Evolutionary conservation across 2,329 filamentous ascomycete species (phyloP), one percentile per base, ranked within the genome.

Genomic region (Ophiostoma ulmi): DNA sequence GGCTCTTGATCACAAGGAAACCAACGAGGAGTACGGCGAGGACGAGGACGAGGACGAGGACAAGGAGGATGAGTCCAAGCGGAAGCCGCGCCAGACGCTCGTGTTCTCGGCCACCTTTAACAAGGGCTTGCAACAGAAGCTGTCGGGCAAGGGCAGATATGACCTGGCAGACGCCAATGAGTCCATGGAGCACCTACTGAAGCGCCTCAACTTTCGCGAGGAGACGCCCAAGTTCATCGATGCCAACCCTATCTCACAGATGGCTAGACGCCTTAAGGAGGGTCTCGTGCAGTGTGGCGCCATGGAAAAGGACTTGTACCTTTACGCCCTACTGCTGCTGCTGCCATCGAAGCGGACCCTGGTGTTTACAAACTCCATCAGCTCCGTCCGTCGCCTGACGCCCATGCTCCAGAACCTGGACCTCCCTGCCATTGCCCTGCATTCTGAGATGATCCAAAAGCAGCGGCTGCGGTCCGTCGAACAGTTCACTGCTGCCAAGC

Each of bases 41-140:
- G 80, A 82, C 0, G 77, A 80, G 1, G 81, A 83, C 0, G 81
- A 83, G 7, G 83, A 83, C 0, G 82, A 85, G 3, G 83, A 85
- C 13, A 61, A 48, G 41, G 82, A 85, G 3, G 83, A 85, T 13
- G 67, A 48, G 41, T 14, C n/a, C 3, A 69, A 38, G 26, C 52
- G 48, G 20, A 77, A 82, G 61, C 77, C 86, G 20, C 84, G 94
- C 58, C 95, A 99, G 78, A 98, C 94, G 0, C 86, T 99, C 0
- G 93, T 99, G 26, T 99, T 99, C 79, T 98, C 95, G 0, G 95
- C 95, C 0, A 99, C 95, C 0, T 97, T 99, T 79, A 91, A 97
- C 78, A 94, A 94, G 77, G 90, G 90, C 0, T 81, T 99, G 39
- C 94, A 98, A 78, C 92, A 94, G 75, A 98, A 97, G 79, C 85